Evolutionary conservation across 2,329 filamentous ascomycete species (phyloP), one percentile per base, ranked within the genome.

Genomic region (Biscogniauxia sp.): DNA sequence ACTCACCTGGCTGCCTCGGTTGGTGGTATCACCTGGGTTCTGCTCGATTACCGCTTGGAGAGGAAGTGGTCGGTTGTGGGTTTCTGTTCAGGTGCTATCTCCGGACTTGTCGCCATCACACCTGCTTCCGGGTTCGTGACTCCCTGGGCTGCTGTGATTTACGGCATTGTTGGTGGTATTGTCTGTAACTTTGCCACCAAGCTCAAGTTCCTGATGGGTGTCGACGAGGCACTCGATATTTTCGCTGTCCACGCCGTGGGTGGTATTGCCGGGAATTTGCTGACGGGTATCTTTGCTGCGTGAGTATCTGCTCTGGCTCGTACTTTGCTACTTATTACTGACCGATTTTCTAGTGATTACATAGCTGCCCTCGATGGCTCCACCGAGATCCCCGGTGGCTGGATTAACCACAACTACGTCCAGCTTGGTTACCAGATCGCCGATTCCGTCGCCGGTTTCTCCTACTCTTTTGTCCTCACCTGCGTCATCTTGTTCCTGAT

Each of bases 41-140:
- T 96, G 32, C 83, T 96, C 60, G 93, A 97, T 72, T 97, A 95
- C 78, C 87, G 92, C 57, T 86, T 97, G n/a, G 92, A 96, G 79
- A 86, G 83, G 73, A 97, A 96, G 78, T 97, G 92, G 91, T 94
- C 90, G 65, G 92, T 94, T 78, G 90, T 97, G 69, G 93, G 92
- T 53, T 93, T 93, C 90, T 95, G 92, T 82, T 95, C 92, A 49
- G 93, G 93, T 63, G 88, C 88, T 67, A 93, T 97, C 73, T 89
- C 91, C 26, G 91, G 92, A 56, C 86, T 97, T 20, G 93, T 97
- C 41, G 91, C 92, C 66, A 95, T 95, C 58, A 95, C 92, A 8
- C 90, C 92, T 5, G 90, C 89, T 2, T 90, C 93, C 15, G 91
- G 92, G 70, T 94, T 88, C 78, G 87, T 96, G 0, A 90, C 91